Base-by-base conservation (phyloP, 1,139 yeast species). In the Debaryomyces fabryi region DNA sequence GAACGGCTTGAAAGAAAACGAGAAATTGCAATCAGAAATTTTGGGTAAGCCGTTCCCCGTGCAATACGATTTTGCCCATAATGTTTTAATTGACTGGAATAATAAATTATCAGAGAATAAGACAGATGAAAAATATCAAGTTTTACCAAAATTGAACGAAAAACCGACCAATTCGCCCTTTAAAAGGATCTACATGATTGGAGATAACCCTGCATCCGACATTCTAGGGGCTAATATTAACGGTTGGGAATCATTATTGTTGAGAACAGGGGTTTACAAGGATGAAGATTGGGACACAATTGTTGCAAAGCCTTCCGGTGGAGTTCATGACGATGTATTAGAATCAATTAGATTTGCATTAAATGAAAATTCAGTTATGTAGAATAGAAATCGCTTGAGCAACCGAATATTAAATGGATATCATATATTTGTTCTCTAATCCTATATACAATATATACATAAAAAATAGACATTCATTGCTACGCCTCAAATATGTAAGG, bases 151-250 rank as follows among this genome's bases (percentile, higher is more conserved):
- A 29, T 63, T 79, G 49, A 68, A 72, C 20, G 55, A 53, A 25
- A 56, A 69, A 5, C 82, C 81, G 2, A 46, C 47, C 8, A 46
- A 55, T n/a, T 60, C 76, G 6, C 82, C 82, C 3, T 82, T 83
- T 54, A 66, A 72, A 24, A 69, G 77, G 33, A 86, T 93, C 2
- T 92, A 78, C 69, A 93, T 93, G 99, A 88, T 93, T 27, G 99
- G 99, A 23, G 99, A 93, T 67, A 93, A 93, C 65, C 98, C 97
- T 2, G 93, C 86, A 24, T 83, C 92, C 45, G 99, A 93, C 63
- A 93, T 93, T 44, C 77, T 78, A 52, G 99, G 99, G 0, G 99
- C 97, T 2, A 86, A 87, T 59, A 74, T 74, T 49, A 83, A 84
- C 62, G 96, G 97, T 2, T 93, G 98, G 98, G 83, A 86, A 45